Conservation (phyloP, 495 filamentous ascomycete genomes). For the Mytilinidion resinicola region DNA sequence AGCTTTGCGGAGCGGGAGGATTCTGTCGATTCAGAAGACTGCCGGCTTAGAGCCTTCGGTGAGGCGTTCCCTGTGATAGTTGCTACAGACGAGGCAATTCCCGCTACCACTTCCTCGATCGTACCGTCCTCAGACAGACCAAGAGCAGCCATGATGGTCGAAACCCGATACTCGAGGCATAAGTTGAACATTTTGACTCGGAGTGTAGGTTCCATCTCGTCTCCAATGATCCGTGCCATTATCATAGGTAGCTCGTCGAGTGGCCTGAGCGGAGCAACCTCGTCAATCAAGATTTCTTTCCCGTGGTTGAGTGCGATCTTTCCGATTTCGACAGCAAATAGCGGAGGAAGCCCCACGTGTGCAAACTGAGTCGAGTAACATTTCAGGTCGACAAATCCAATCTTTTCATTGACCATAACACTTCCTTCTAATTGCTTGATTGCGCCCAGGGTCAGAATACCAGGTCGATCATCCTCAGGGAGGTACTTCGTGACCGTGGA, state of each 20-base stretch:
- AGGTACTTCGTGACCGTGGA: constrained; percentile 90
- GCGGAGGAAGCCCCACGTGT: constrained; percentile 75
- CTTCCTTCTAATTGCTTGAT: constrained; percentile 57
- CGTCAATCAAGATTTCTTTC: constrained; percentile 61
- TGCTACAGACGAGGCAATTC: constrained; percentile 71
- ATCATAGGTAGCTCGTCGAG: constrained; percentile 49
- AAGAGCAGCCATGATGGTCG: constrained; percentile 71
- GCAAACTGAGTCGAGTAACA: constrained; percentile 62
- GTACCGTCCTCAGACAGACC: constrained; percentile 58
- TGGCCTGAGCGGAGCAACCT: constrained; percentile 37
- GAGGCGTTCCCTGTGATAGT: constrained; percentile 56
- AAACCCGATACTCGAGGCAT: constrained; percentile 75
- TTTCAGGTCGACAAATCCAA: constrained; percentile 57
- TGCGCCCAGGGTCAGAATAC: constrained; percentile 67
- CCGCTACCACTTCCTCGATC: constrained; percentile 61
- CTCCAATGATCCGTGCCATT: constrained; percentile 80
- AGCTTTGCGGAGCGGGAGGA: constrained; percentile 36
- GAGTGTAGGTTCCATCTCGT: constrained; percentile 86
- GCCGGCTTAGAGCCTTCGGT: constrained; percentile 23
- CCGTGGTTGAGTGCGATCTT: constrained; percentile 56
- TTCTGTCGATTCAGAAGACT: constrained; percentile 31
- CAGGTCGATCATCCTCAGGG: constrained; percentile 91
- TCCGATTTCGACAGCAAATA: constrained; percentile 68
- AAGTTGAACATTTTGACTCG: constrained; percentile 80
- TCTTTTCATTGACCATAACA: constrained; percentile 48